These are phyloP conservation scores for Schizophyllum commune DNA, from an alignment of 1,284 basidiomycete genomes.

Conservation along the genomic window DNA sequence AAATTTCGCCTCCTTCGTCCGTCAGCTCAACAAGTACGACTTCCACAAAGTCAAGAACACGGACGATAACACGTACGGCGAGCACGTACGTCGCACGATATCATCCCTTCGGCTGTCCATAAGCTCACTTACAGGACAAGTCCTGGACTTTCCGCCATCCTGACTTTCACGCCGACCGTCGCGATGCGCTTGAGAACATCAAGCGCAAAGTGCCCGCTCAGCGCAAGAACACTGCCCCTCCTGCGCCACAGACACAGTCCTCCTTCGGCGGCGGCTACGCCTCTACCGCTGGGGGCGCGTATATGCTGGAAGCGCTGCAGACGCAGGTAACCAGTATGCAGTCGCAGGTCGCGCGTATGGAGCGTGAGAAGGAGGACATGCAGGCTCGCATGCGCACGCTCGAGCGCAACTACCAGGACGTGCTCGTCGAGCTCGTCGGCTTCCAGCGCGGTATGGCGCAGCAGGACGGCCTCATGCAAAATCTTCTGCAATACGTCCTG, in stretches of 20 bases:
- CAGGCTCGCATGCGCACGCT: slow-evolving; percentile 48
- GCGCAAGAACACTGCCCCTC: slow-evolving; percentile 38
- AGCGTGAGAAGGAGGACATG: slow-evolving; percentile 7
- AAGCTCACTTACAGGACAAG: slow-evolving; percentile 27
- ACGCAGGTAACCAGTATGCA: slow-evolving; percentile 7
- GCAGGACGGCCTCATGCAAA: slow-evolving; percentile 81
- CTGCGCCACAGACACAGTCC: slow-evolving; percentile 13
- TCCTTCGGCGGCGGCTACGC: slow-evolving; percentile 10
- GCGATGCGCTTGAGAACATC: slow-evolving; percentile 86
- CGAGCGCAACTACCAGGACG: slow-evolving; percentile 70
- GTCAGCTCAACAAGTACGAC: slow-evolving; percentile 97
- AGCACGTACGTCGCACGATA: slow-evolving; percentile 47
- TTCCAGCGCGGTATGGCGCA: slow-evolving; percentile 82
- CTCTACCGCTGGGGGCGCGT: background rate
- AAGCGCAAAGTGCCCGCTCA: slow-evolving; percentile 84
- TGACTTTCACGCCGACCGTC: slow-evolving; percentile 83
- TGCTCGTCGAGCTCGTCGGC: slow-evolving; percentile 76
- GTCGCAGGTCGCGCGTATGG: background rate
- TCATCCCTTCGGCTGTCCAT: background rate
- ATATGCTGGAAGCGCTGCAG: slow-evolving; percentile 6
- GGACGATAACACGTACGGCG: slow-evolving; percentile 71
- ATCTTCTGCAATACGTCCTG: slow-evolving; percentile 75
- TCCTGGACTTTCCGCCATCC: slow-evolving; percentile 97
- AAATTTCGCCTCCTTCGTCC: slow-evolving; percentile 91
- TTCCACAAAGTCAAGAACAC: slow-evolving; percentile 94